These are phyloP conservation scores for Cinnamomum micranthum DNA, from an alignment of 164 flowering plant species.

Conservation along the genomic window DNA sequence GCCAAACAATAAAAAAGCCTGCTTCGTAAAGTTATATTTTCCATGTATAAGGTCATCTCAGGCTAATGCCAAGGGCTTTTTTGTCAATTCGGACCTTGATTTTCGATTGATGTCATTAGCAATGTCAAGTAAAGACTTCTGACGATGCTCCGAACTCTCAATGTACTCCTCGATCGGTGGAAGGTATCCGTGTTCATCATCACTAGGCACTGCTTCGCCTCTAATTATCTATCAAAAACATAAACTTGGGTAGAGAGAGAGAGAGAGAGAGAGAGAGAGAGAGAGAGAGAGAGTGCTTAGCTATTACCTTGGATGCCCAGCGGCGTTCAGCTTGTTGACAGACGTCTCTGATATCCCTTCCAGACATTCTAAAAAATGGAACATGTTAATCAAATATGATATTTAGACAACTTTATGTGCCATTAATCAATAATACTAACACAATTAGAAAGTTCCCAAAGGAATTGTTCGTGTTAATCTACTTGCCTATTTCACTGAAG, in stretches of 20 bases:
- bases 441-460: no score
- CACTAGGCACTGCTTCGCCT: constrained; percentile 45
- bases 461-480: no score
- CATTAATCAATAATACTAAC: no score
- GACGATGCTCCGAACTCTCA: constrained; percentile 51
- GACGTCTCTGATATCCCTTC: constrained; percentile 85
- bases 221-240: constrained; percentile 58
- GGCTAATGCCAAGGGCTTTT: constrained; percentile 32
- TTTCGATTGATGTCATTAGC: constrained; percentile 25
- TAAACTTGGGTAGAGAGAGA: neutral
- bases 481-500: no score
- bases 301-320: constrained; percentile 94
- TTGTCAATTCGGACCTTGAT: constrained; percentile 8
- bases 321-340: constrained; percentile 94
- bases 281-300: neutral
- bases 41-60: constrained; percentile 5
- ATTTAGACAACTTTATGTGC: neutral
- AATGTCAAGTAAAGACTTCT: constrained; percentile 32
- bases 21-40: no score
- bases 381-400: neutral
- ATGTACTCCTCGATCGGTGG: constrained; percentile 80
- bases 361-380: constrained; percentile 71
- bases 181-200: constrained; percentile 40
- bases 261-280: no score
- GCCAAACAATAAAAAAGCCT: no score